Base-by-base conservation (phyloP, 2,329 filamentous ascomycete genomes). In the Neopestalotiopsis clavispora region DNA sequence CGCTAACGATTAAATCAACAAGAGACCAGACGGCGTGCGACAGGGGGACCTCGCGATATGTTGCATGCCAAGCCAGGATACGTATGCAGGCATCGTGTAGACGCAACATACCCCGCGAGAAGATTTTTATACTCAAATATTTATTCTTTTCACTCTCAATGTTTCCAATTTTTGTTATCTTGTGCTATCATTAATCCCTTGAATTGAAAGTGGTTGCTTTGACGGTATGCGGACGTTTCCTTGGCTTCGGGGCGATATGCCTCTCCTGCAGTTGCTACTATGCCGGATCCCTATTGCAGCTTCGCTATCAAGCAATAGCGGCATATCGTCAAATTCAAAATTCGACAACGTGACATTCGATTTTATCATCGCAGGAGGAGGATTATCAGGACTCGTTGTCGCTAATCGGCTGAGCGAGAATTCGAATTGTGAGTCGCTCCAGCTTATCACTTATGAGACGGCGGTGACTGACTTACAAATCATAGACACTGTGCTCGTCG, bases 321-420 rank as follows among this genome's bases (percentile, higher is more conserved):
- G 3, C 6, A 17, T 38, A 2, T 4, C 59, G 2, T 14, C n/a
- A 9, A 20, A 13, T 4, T 30, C 20, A n/a, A 49, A 40, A 9
- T 64, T 52, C 17, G 40, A 45, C 5, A 42, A 62, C 6, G 20
- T 13, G 30, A 64, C 57, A 17, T 72, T 71, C 20, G 66, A 72
- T 61, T 72, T 69, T 20, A 32, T 72, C 17, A 52, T 72, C 3
- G 65, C 71, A 7, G 71, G 71, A 12, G 71, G 71, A 60, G 71
- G 71, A 6, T 69, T 69, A 4, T 61, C 71, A 4, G 71, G 71
- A 14, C 64, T 69, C 6, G 69, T 70, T 4, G 66, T 70, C 6
- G 71, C 71, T 23, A 71, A 69, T n/a, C 68, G 70, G 12, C 62
- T 73, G 0, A 67, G 61, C 10, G 71, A 73, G n/a, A 67, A 71